Evolutionary conservation across 2,329 filamentous ascomycete genomes (phyloP).

Genomic region (Penicillium occitanis): DNA sequence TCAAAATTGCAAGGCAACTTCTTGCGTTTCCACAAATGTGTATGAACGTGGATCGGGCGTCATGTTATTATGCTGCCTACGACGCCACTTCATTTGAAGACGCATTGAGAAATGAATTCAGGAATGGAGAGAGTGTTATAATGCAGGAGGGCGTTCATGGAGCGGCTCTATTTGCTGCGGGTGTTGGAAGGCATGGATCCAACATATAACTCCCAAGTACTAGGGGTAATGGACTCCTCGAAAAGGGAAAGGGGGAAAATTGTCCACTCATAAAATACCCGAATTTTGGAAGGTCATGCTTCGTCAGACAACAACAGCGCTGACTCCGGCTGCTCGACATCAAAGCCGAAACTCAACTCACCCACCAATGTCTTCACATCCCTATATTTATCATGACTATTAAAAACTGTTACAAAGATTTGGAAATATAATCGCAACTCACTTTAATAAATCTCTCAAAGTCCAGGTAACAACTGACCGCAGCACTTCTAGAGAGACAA

Average conservation of each 20-base stretch:
- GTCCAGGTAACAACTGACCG: constrained; percentile 68
- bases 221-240: neutral
- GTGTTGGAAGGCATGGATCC: constrained; percentile 41
- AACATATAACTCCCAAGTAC: neutral
- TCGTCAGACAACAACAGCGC: neutral
- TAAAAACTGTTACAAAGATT: neutral
- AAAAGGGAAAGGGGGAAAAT: neutral
- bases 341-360: neutral
- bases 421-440: neutral
- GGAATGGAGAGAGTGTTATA: constrained; percentile 46
- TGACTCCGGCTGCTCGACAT: neutral
- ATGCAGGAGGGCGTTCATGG: constrained; percentile 45
- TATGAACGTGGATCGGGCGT: constrained; percentile 53
- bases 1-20: constrained; percentile 49
- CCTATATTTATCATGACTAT: neutral
- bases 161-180: constrained; percentile 42
- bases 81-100: constrained; percentile 52
- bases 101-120: constrained; percentile 52
- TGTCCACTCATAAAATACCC: neutral
- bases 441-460: constrained; percentile 44
- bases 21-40: constrained; percentile 54
- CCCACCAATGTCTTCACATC: neutral
- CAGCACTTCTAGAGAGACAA: constrained; percentile 71
- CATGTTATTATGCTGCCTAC: constrained; percentile 53
- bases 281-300: neutral